These are phyloP conservation scores for Cutaneotrichosporon dermatis DNA, from an alignment of 1,284 basidiomycete species.

Conservation along the genomic window DNA sequence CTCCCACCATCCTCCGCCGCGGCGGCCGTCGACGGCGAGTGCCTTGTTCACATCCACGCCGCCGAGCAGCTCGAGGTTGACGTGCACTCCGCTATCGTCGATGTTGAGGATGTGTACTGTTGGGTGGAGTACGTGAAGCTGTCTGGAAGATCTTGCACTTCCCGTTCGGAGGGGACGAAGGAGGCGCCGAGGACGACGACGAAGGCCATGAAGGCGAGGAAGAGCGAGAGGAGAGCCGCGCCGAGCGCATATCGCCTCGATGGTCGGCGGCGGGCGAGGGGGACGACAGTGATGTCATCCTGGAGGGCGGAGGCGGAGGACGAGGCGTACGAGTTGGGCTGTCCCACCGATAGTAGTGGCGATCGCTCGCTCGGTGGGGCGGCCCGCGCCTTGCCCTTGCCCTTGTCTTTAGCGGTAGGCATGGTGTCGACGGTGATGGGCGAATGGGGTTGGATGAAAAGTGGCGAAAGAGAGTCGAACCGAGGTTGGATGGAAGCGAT, in stretches of 20 bases:
- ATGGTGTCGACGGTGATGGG: not conserved
- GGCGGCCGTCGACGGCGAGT: conserved; percentile 29
- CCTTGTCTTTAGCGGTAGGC: conserved; percentile 10
- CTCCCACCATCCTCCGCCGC: conserved; percentile 43
- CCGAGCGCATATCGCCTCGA: conserved; percentile 13
- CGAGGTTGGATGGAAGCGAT: too few relatives aligned
- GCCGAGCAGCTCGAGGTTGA: conserved; percentile 36
- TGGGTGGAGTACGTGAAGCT: conserved; percentile 8
- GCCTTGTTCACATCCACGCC: conserved; percentile 42
- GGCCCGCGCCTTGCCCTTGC: conserved; percentile 13
- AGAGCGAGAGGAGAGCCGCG: conserved; percentile 23
- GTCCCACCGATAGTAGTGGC: conserved; percentile 8
- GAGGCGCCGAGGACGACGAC: conserved; percentile 31
- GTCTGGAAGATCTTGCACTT: not conserved
- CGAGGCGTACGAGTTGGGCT: not conserved
- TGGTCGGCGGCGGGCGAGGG: not conserved
- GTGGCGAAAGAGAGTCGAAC: not conserved
- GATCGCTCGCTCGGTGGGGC: conserved; percentile 17
- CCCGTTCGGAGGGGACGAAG: conserved; percentile 18
- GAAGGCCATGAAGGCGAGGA: conserved; percentile 28
- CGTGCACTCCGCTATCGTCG: conserved; percentile 34
- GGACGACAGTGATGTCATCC: not conserved
- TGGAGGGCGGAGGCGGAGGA: not conserved
- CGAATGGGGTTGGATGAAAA: too few relatives aligned
- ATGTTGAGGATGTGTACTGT: conserved; percentile 39